These are phyloP conservation scores for Xenosphaeropsis pyriputrescens DNA, from an alignment of 2,329 filamentous ascomycete genomes.

Conservation along the genomic window DNA sequence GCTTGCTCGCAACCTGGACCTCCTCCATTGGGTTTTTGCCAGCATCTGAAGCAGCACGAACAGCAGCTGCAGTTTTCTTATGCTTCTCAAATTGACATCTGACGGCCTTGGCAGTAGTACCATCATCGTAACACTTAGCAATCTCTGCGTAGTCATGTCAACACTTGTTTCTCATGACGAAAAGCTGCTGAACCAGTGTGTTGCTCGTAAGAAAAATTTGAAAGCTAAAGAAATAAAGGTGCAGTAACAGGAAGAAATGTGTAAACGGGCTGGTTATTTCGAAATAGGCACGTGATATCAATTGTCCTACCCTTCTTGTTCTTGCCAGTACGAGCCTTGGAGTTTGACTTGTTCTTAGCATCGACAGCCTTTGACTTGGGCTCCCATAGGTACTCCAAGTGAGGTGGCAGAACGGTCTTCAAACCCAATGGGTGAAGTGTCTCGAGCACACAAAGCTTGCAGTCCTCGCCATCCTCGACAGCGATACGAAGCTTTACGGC, in stretches of 20 bases:
- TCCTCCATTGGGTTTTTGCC: background rate
- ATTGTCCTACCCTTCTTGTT: background rate
- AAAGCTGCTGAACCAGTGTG: slow-evolving; percentile 1
- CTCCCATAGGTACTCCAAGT: no score
- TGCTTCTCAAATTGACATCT: slow-evolving; percentile 7
- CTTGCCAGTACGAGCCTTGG: background rate
- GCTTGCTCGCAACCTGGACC: no score
- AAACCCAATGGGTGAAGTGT: background rate
- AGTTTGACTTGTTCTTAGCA: background rate
- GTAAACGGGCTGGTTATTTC: no score
- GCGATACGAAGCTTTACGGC: slow-evolving; percentile 20
- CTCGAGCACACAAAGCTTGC: slow-evolving; percentile 16
- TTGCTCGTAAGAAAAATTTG: background rate
- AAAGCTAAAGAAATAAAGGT: background rate
- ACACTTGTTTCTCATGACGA: slow-evolving; percentile 1
- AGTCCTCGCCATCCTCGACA: slow-evolving; percentile 17
- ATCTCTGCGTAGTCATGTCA: slow-evolving; percentile 30
- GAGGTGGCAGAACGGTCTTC: background rate
- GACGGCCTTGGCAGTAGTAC: slow-evolving; percentile 15
- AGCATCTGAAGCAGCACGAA: slow-evolving; percentile 4
- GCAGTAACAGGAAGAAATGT: slow-evolving; percentile 1
- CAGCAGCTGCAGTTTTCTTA: slow-evolving; percentile 11
- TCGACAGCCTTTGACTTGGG: no score
- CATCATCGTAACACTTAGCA: slow-evolving; percentile 26
- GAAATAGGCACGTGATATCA: no score